A percentile compares a stretch with the other conserved stretches of the same genome.
phyloP scores from a whole-genome alignment of 352 stramenopile species.

The Pythium sukuiense region DNA sequence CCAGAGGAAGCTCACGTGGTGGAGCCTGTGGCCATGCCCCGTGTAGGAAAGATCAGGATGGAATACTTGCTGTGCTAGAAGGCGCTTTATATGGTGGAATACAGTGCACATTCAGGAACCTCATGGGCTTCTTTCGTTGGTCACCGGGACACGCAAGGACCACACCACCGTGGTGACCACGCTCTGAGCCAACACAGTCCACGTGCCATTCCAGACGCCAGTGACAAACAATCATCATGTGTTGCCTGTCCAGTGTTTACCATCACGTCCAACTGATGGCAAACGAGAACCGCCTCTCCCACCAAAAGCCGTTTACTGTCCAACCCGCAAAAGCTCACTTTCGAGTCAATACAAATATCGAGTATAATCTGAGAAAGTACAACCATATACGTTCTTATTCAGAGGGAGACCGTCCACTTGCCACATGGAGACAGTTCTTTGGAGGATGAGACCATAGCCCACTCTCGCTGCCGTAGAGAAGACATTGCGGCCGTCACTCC shows the following conservation, averaged over 20 bases:
- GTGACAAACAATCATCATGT: neutral
- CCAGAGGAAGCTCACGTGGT: neutral
- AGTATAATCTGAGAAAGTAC: constrained; percentile 1
- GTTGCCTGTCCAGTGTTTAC: neutral
- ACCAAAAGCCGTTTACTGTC: neutral
- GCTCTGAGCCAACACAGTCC: too few relatives aligned
- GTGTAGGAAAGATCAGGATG: neutral
- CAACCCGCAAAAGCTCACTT: neutral
- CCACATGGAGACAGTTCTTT: neutral
- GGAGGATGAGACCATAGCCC: neutral
- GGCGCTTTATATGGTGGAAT: neutral
- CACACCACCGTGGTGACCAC: too few relatives aligned
- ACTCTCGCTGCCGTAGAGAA: neutral
- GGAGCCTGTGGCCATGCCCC: neutral
- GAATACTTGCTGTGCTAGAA: neutral
- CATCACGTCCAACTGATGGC: neutral
- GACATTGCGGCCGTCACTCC: neutral
- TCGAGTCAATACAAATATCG: neutral
- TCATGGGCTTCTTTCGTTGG: too few relatives aligned
- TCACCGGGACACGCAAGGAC: too few relatives aligned
- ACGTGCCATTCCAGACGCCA: neutral
- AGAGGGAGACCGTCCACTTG: neutral
- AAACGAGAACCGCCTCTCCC: neutral
- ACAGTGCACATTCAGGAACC: neutral
- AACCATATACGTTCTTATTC: neutral